Conservation (phyloP, 495 filamentous ascomycete genomes). For the Neurospora sp. region DNA sequence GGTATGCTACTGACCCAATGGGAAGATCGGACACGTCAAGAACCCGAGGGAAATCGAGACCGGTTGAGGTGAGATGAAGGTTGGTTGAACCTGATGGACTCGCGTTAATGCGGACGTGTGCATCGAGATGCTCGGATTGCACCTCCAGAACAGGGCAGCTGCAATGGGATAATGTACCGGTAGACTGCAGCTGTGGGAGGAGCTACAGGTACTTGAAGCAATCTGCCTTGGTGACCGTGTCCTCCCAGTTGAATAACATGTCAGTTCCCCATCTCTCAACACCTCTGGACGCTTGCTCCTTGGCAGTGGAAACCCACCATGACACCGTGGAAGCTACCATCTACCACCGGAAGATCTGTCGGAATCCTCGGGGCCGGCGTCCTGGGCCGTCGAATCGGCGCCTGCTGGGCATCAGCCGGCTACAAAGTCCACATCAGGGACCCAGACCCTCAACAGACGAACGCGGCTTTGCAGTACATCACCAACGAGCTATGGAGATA, state of each 20-base stretch:
- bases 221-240: neutral
- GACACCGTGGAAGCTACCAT: slow-evolving; percentile 9
- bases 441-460: slow-evolving; percentile 10
- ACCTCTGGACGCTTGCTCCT: neutral
- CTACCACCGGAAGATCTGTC: slow-evolving; percentile 6
- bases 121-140: neutral
- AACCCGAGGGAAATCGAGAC: neutral
- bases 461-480: slow-evolving; percentile 9
- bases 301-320: neutral
- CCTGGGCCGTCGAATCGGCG: slow-evolving; percentile 18
- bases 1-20: neutral
- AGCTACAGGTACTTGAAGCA: neutral
- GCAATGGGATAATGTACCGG: neutral
- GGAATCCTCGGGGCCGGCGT: slow-evolving; percentile 17
- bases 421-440: slow-evolving; percentile 26
- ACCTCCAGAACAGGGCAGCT: neutral
- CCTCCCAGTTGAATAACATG: neutral
- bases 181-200: neutral
- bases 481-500: neutral
- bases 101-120: neutral
- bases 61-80: neutral
- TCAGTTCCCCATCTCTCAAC: neutral
- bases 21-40: neutral
- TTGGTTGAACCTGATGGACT: neutral
- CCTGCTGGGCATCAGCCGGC: slow-evolving; percentile 20